These are phyloP conservation scores for Ophiognomonia clavigignenti-juglandacearum DNA, from an alignment of 2,329 filamentous ascomycete species.

Conservation along the genomic window DNA sequence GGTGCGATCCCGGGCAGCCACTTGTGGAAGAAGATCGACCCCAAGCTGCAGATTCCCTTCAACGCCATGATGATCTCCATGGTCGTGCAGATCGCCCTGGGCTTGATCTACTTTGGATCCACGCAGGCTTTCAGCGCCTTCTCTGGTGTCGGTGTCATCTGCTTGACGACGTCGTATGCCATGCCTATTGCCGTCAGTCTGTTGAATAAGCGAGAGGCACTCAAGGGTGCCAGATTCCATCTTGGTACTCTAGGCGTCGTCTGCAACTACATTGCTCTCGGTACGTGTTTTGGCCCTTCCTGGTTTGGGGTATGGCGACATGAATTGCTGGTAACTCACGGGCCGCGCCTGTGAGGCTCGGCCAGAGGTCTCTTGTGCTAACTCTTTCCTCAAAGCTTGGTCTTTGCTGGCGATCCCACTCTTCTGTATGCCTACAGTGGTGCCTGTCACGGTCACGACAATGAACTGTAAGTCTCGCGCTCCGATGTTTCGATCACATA, in stretches of 20 bases:
- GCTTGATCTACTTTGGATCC: slow-evolving; percentile 65
- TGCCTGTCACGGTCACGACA: slow-evolving; percentile 53
- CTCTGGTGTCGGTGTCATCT: slow-evolving; percentile 66
- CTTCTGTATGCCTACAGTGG: slow-evolving; percentile 65
- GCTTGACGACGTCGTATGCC: slow-evolving; percentile 63
- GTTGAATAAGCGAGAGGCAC: slow-evolving; percentile 53
- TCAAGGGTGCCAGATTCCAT: slow-evolving; percentile 53
- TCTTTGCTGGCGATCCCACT: slow-evolving; percentile 64
- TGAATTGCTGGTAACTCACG: too few species aligned
- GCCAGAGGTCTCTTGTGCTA: slow-evolving; percentile 18
- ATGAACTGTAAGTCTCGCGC: slow-evolving; percentile 53
- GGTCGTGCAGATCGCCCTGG: slow-evolving; percentile 58
- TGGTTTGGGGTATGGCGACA: too few species aligned
- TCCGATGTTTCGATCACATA: not conserved
- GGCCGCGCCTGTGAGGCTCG: not conserved
- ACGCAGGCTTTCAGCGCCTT: slow-evolving; percentile 68
- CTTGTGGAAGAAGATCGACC: slow-evolving; percentile 58
- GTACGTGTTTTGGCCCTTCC: too few species aligned
- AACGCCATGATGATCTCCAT: slow-evolving; percentile 71
- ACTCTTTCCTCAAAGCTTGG: slow-evolving; percentile 46
- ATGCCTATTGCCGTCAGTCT: slow-evolving; percentile 62
- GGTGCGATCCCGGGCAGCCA: slow-evolving; percentile 61
- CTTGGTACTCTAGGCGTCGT: slow-evolving; percentile 57
- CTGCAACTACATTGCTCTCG: slow-evolving; percentile 60
- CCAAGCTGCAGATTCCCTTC: slow-evolving; percentile 57